Base-by-base conservation (phyloP, 75 land plant species). In the Pseudotsuga menziesii region DNA sequence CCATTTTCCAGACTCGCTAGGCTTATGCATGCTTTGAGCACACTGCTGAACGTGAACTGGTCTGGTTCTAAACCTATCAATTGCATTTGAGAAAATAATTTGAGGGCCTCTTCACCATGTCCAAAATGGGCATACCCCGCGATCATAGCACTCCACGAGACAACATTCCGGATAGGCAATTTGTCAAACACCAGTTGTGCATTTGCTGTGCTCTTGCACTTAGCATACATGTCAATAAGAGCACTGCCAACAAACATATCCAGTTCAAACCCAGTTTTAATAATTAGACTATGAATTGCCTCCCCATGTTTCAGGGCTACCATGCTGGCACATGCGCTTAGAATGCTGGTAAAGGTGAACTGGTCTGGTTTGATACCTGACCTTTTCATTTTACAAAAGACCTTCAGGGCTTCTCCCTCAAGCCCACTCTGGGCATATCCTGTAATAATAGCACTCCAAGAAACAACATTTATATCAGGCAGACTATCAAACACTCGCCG, bases 151-250 rank as follows among this genome's bases (percentile, higher is more conserved):
- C 89, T 89, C 89, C 91, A 93, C 13, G 90, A 81, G 23, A 90
- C 89, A 22, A 58, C n/a, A 64, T 82, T 89, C 75, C 77, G 90
- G 3, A 55, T 54, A 29, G 79, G 59, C 76, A 86, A 82, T 82
- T 76, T 88, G 73, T 90, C 89, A 67, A 88, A 93, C 83, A 90
- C 78, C 58, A 61, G 76, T 3, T 85, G 76, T 3, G 95, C 95
- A 57, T 72, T 73, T 11, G 9, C 54, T 5, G 85, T 75, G 26
- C 85, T 84, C 0, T 86, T 58, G 32, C 89, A 90, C 52, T 88
- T 83, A n/a, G 83, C 82, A 73, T 92, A 92, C 92, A 90, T 88
- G 80, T 85, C 90, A n/a, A 92, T 79, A 80, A 92, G 77, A 1
- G 93, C 84, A 75, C 87, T 90, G 60, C 60, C 76, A 22, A 88